phyloP scores from a whole-genome alignment of 2,329 filamentous ascomycete species.

The Ophiostoma tasmaniense region DNA sequence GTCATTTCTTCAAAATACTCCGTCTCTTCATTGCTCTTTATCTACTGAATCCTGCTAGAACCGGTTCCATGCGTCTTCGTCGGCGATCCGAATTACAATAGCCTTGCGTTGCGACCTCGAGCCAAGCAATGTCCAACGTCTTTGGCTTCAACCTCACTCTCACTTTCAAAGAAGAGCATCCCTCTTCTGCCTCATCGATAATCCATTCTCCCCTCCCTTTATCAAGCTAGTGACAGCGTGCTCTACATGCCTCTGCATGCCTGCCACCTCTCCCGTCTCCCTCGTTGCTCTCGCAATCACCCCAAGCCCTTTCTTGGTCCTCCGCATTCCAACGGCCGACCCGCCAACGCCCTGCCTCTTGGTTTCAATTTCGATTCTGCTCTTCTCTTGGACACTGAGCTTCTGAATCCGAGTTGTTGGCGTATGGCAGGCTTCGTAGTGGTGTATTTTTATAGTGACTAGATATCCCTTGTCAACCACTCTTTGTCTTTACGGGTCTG shows the following conservation, averaged over 20 bases:
- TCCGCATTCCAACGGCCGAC: constrained; percentile 12
- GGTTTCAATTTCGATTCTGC: not conserved
- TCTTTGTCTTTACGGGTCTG: not conserved
- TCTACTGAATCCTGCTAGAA: not conserved
- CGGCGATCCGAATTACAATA: constrained; percentile 4
- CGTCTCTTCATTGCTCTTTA: not conserved
- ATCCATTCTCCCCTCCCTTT: not conserved
- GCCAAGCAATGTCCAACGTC: not conserved
- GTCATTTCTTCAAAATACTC: not conserved
- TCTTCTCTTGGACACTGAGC: not conserved
- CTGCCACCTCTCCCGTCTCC: not conserved
- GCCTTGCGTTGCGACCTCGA: not conserved
- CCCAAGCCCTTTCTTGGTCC: not conserved
- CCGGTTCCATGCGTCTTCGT: not conserved
- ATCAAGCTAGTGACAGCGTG: not conserved
- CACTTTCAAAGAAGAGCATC: not conserved
- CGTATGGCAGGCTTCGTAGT: not conserved
- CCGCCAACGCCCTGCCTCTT: not conserved
- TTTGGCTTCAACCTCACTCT: too few species aligned
- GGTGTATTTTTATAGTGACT: not conserved
- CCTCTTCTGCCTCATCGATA: not conserved
- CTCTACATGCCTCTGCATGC: not conserved
- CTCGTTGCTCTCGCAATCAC: constrained; percentile 1
- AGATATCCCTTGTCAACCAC: not conserved
- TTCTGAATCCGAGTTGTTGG: not conserved